Base-by-base conservation (phyloP, 2,329 filamentous ascomycete genomes). In the Cordyceps militaris region DNA sequence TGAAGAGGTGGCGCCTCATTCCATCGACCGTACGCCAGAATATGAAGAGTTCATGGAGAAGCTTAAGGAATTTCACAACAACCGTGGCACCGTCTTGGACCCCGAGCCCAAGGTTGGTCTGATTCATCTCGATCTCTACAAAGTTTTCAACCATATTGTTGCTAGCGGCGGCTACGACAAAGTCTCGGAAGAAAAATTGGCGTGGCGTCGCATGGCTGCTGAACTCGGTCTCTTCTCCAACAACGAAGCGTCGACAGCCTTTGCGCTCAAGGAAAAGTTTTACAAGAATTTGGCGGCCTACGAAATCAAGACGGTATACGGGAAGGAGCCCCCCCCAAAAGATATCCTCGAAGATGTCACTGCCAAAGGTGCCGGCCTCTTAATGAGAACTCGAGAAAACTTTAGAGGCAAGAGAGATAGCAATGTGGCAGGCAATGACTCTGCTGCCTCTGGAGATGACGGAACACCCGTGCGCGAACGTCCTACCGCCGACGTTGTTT, bases 261-360 rank as follows among this genome's bases (percentile, higher is more conserved):
- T 95, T 73, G 82, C 88, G 59, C 77, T 96, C 57, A 96, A 96
- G 74, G 87, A 88, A 57, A 85, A 88, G 61, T 96, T 94, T 75
- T 95, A 95, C 77, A 92, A 91, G 71, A 91, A 93, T 66, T 81
- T 96, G 46, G 87, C 88, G 13, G 91, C 91, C 1, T 96, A 88
- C 72, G 91, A 96, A 72, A 94, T 96, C 66, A 83, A 83, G 48
- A 87, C 84, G 11, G 74, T 91, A 43, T 88, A 92, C 73, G 82
- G 85, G 56, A 85, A 88, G 71, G 89, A 91, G 61, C 91, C 91
- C 0, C 91, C 91, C 16, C 90, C 91, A 6, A 91, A 88, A 64
- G 89, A 95, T 65, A 95, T 96, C 49, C 77, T 96, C 34, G 91
- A 96, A 71, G 85, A 91, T 44, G 88, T 90, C 14, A 93, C 90